Evolutionary conservation across 176 grass and related monocot species (phyloP).

Genomic region (Carex myosuroides): DNA sequence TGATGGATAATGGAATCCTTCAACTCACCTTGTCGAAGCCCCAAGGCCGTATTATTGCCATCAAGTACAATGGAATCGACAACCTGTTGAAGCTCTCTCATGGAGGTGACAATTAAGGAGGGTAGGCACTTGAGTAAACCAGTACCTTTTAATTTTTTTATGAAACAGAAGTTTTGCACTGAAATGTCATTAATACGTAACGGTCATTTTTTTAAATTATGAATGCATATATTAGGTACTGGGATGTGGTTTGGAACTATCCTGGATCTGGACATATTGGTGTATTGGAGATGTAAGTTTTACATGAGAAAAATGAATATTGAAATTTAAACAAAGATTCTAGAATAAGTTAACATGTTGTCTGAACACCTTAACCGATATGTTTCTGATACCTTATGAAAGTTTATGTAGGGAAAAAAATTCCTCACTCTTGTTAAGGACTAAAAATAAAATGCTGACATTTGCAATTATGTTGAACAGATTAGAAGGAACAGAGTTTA

Average conservation of each 20-base stretch:
- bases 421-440: not conserved
- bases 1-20: conserved; percentile 69
- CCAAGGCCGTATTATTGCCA: conserved; percentile 38
- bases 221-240: conserved; percentile 40
- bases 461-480: conserved; percentile 17
- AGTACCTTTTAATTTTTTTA: too few relatives aligned
- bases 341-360: too few relatives aligned
- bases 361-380: too few relatives aligned
- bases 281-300: conserved; percentile 26
- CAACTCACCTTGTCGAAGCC: conserved; percentile 51
- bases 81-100: conserved; percentile 31
- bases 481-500: conserved; percentile 45
- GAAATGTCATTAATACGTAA: not conserved
- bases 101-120: conserved; percentile 21
- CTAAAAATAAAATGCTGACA: not conserved
- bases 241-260: conserved; percentile 46
- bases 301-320: not conserved
- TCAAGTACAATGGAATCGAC: conserved; percentile 42
- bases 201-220: not conserved
- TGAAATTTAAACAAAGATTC: too few relatives aligned
- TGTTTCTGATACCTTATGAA: not conserved
- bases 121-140: conserved; percentile 5
- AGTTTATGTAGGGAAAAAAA: not conserved
- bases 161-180: too few relatives aligned
- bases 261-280: conserved; percentile 13